phyloP scores from a whole-genome alignment of 257 asterid species.

The Solanum bulbocastanum region DNA sequence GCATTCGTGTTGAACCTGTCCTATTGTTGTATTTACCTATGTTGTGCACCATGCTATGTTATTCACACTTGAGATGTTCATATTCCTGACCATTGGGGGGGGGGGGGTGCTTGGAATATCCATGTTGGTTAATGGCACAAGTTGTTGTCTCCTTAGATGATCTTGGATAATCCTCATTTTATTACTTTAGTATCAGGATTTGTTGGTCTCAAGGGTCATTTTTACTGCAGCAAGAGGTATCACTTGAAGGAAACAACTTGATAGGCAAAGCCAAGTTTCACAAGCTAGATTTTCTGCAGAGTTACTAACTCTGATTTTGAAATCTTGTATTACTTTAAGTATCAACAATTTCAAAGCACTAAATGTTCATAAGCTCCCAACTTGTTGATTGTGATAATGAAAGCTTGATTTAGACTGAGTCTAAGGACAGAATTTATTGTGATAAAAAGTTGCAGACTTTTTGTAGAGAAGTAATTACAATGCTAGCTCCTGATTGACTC shows the following conservation, averaged over 20 bases:
- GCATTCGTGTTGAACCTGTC: not conserved
- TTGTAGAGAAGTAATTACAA: not conserved
- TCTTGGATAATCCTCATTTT: not conserved
- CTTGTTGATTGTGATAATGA: not conserved
- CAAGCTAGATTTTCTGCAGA: not conserved
- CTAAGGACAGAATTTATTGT: not conserved
- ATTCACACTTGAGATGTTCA: not conserved
- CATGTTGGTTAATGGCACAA: not conserved
- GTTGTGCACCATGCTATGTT: not conserved
- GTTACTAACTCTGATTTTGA: not conserved
- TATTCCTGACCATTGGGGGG: too few species aligned
- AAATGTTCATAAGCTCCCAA: not conserved
- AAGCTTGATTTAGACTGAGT: not conserved
- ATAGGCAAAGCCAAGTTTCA: not conserved
- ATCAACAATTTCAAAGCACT: not conserved
- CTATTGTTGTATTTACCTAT: not conserved
- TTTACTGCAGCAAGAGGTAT: not conserved
- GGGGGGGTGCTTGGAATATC: too few species aligned
- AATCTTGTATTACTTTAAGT: not conserved
- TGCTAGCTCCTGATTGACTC: not conserved
- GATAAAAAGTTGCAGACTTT: not conserved
- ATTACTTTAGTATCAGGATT: not conserved
- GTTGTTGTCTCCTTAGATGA: not conserved
- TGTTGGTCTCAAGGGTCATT: not conserved
- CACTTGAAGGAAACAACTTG: not conserved